Conservation (phyloP, 1,139 yeast species). For the Yamadazyma diddensiae region DNA sequence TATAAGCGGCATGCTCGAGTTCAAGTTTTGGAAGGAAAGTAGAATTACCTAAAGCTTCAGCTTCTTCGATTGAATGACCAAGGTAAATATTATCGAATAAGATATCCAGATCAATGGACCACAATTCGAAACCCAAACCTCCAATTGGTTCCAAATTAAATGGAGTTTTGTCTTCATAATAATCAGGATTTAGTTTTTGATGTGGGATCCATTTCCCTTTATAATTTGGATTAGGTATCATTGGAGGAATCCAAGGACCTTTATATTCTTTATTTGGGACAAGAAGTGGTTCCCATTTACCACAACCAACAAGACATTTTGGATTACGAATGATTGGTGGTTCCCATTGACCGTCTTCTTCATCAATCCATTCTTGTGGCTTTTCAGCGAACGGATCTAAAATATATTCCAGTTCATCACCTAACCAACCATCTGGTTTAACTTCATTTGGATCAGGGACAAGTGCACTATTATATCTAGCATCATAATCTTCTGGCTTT, state of each 20-base stretch:
- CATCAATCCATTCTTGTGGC: conserved; percentile 85
- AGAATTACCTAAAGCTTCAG: conserved; percentile 74
- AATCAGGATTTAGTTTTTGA: conserved; percentile 64
- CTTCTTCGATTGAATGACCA: conserved; percentile 80
- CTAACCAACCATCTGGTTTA: conserved; percentile 82
- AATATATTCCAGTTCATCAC: conserved; percentile 53
- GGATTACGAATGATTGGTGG: conserved; percentile 74
- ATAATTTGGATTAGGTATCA: conserved; percentile 69
- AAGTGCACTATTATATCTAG: conserved; percentile 48
- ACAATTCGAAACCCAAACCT: conserved; percentile 83
- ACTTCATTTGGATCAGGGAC: conserved; percentile 64
- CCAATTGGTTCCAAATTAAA: conserved; percentile 67
- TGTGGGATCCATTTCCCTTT: conserved; percentile 79
- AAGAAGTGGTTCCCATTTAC: conserved; percentile 56
- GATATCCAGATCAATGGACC: conserved; percentile 79
- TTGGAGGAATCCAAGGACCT: conserved; percentile 77
- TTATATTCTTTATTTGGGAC: conserved; percentile 66
- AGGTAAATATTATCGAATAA: conserved; percentile 80
- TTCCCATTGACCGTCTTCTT: conserved; percentile 81
- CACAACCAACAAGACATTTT: conserved; percentile 74
- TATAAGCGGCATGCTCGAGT: conserved; percentile 47
- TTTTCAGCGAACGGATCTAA: conserved; percentile 61
- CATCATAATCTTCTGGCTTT: conserved; percentile 86
- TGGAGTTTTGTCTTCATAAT: conserved; percentile 57
- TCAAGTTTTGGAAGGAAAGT: conserved; percentile 65